These are phyloP conservation scores for Schizophyllum amplum DNA, from an alignment of 1,284 basidiomycete genomes.

Conservation along the genomic window DNA sequence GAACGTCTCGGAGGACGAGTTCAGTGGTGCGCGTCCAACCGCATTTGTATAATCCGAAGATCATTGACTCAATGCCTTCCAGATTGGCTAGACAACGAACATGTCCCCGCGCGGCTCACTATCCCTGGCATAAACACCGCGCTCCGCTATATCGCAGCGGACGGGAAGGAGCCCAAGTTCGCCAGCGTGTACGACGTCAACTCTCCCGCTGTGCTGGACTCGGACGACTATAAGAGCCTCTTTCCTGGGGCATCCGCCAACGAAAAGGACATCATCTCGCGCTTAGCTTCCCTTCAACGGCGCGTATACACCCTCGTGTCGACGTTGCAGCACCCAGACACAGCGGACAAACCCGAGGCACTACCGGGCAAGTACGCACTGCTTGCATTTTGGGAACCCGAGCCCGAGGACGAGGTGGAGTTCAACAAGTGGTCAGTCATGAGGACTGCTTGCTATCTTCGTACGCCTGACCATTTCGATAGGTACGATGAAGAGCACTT, in stretches of 20 bases:
- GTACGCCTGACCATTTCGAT: too few species aligned
- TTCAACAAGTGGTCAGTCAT: constrained; percentile 30
- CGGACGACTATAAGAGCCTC: constrained; percentile 27
- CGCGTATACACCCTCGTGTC: constrained; percentile 27
- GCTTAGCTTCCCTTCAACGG: constrained; percentile 27
- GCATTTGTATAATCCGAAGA: neutral
- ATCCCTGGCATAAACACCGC: constrained; percentile 30
- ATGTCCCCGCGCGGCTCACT: constrained; percentile 30
- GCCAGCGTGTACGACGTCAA: constrained; percentile 32
- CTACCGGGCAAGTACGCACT: constrained; percentile 20
- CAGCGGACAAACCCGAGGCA: constrained; percentile 17
- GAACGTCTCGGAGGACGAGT: constrained; percentile 23
- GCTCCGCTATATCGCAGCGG: constrained; percentile 28
- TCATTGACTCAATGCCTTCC: neutral
- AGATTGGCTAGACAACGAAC: constrained; percentile 39
- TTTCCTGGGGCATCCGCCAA: constrained; percentile 26
- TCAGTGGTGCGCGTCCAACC: constrained; percentile 21
- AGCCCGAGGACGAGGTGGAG: constrained; percentile 28
- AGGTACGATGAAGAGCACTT: neutral
- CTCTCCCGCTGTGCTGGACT: constrained; percentile 23
- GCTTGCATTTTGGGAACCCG: constrained; percentile 25
- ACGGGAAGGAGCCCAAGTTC: constrained; percentile 29
- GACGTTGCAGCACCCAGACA: constrained; percentile 17
- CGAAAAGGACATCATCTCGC: constrained; percentile 28
- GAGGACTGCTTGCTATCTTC: too few species aligned